Conservation (phyloP, 2,329 filamentous ascomycete species). For the Stagonosporopsis tanaceti region DNA sequence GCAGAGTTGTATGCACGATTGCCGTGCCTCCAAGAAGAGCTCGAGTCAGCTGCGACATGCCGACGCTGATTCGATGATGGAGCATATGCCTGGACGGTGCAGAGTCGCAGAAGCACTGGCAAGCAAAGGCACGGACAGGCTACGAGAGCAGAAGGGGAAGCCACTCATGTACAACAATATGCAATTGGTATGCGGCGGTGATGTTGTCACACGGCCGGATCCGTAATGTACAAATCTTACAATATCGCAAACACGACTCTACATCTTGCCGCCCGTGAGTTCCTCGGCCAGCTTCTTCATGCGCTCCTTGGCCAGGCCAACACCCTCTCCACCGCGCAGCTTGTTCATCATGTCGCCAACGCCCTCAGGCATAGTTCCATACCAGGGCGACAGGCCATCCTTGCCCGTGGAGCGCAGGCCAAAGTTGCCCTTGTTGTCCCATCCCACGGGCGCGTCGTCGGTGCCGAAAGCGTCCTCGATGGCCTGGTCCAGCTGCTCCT, state of each 20-base stretch:
- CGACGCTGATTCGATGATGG: too few species aligned
- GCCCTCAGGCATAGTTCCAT: constrained; percentile 41
- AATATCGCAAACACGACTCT: neutral
- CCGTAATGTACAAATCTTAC: constrained; percentile 16
- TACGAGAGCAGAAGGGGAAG: neutral
- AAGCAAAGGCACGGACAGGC: neutral
- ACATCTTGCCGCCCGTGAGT: constrained; percentile 70
- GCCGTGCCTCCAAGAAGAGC: neutral
- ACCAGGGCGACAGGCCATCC: constrained; percentile 44
- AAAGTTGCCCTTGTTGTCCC: constrained; percentile 37
- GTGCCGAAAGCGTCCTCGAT: constrained; percentile 81
- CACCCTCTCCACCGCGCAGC: constrained; percentile 47
- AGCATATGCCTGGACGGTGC: neutral
- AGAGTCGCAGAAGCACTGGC: neutral
- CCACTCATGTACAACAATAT: constrained; percentile 2
- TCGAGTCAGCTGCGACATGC: neutral
- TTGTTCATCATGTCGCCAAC: constrained; percentile 45
- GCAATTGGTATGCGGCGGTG: constrained; percentile 4
- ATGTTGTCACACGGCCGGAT: constrained; percentile 1
- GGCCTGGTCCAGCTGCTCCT: constrained; percentile 75
- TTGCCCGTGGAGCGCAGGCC: constrained; percentile 28
- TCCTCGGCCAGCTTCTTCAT: constrained; percentile 71
- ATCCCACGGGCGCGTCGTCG: constrained; percentile 56
- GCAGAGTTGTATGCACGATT: neutral
- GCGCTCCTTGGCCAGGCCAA: constrained; percentile 62